phyloP scores from a whole-genome alignment of 768 basidiomycete species.

The Tephrocybe rancida region DNA sequence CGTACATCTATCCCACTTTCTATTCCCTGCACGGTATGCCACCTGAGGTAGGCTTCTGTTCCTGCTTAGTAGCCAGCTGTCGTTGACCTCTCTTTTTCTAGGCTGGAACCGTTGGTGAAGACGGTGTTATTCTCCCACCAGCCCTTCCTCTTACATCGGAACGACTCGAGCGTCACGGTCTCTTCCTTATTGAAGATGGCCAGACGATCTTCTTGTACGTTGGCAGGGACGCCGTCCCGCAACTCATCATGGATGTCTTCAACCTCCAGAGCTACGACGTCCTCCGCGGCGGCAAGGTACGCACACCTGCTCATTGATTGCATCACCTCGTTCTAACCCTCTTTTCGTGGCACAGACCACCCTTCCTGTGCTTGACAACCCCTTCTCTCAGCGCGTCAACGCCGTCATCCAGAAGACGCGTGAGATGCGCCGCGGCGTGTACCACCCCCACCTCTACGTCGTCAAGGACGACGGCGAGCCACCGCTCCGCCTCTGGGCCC shows the following conservation, averaged over 20 bases:
- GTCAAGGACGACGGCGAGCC: constrained; percentile 99
- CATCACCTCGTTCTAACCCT: constrained; percentile 1
- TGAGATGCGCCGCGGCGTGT: constrained; percentile 90
- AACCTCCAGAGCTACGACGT: constrained; percentile 86
- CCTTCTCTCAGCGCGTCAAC: constrained; percentile 95
- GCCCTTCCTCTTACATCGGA: constrained; percentile 93
- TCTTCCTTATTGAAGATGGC: constrained; percentile 96
- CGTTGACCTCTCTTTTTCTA: constrained; percentile 31
- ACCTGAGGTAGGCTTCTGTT: constrained; percentile 65
- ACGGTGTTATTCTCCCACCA: constrained; percentile 86
- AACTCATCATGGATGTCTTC: constrained; percentile 93
- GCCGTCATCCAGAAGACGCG: constrained; percentile 93
- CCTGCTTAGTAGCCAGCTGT: not conserved
- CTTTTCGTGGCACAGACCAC: constrained; percentile 57
- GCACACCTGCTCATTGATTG: constrained; percentile 16
- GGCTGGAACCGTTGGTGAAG: constrained; percentile 90
- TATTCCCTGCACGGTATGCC: constrained; percentile 97
- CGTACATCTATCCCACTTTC: constrained; percentile 94
- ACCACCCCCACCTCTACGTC: constrained; percentile 92
- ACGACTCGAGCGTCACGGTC: constrained; percentile 89
- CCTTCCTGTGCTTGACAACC: constrained; percentile 87
- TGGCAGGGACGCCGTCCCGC: constrained; percentile 97
- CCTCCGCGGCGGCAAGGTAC: constrained; percentile 91
- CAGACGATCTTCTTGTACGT: constrained; percentile 99
- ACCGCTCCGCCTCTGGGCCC: constrained; percentile 91